Evolutionary conservation across 129 eudicot genomes (phyloP), one percentile per base, ranked within the genome.

Genomic region (Gnaphalium uliginosum): DNA sequence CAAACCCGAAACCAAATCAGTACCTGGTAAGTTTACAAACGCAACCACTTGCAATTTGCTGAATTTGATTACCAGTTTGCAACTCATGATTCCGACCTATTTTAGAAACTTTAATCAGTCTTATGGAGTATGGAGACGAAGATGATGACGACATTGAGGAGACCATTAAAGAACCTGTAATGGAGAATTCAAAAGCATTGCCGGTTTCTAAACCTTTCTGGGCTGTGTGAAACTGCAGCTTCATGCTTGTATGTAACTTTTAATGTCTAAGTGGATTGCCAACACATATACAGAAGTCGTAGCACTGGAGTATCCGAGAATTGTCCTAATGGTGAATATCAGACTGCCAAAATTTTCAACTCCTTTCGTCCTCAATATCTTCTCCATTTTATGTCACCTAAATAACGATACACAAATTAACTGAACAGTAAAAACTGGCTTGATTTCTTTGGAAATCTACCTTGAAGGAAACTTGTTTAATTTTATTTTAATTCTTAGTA

Each of bases 101-200:
- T 79, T 68, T 80, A 93, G 98, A 93, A 79, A 93, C 98, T 7
- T 82, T 90, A 65, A 66, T 83, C 67, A 84, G 87, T 83, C 87
- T 93, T 58, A 81, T 88, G 98, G 96, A 80, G 71, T 93, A 93
- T 80, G 98, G 98, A 75, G 96, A 88, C 25, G 98, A 85, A 6
- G 97, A 88, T 10, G 95, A 83, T 18, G 93, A 82, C 17, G 84
- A 83, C 69, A 71, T 60, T 4, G 81, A 81, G 39, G 85, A 82
- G 68, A 80, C 78, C 32, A 53, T 15, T 23, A 71, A 69, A 69
- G 86, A 79, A 59, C 5, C 74, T 17, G 3, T 35, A 15, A 69
- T 78, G 39, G 69, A 76, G 41, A 71, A 68, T 70, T 78, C 86
- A 22, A 87, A 59, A 63, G 35, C 48, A 10, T 37, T 79, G 26